These are phyloP conservation scores for Metschnikowia sp. DNA, from an alignment of 805 yeast species.

Conservation along the genomic window DNA sequence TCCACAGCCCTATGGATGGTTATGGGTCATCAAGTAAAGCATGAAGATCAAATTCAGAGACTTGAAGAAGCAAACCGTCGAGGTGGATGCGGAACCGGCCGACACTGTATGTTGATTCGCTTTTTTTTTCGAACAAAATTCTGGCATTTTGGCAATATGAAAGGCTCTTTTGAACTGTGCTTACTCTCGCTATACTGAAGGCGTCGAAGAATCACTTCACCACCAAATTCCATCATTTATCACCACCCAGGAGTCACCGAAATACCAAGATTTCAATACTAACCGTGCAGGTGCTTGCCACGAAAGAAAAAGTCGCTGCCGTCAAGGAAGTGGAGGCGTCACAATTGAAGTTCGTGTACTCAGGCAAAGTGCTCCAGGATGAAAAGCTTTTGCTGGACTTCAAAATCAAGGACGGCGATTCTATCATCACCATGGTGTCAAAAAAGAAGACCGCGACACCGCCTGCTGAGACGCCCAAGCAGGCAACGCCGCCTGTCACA, in stretches of 20 bases:
- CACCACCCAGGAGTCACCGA: too few species aligned
- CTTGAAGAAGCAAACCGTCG: constrained; percentile 85
- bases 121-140: too few species aligned
- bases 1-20: not conserved
- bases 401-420: constrained; percentile 80
- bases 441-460: constrained; percentile 31
- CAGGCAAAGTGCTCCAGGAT: constrained; percentile 87
- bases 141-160: too few species aligned
- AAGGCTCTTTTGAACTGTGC: too few species aligned
- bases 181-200: too few species aligned
- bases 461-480: constrained; percentile 10
- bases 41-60: constrained; percentile 88
- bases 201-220: too few species aligned
- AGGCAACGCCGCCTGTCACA: not conserved
- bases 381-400: constrained; percentile 67
- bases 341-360: constrained; percentile 85
- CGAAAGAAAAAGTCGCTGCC: constrained; percentile 69
- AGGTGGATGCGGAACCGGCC: constrained; percentile 67
- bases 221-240: too few species aligned
- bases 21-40: not conserved
- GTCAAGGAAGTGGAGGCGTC: constrained; percentile 64
- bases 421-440: constrained; percentile 88
- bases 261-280: not conserved
- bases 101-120: constrained; percentile 52
- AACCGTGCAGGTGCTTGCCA: constrained; percentile 47